Evolutionary conservation across 2,329 filamentous ascomycete genomes (phyloP).

Genomic region (Camptophora hylomeconis): DNA sequence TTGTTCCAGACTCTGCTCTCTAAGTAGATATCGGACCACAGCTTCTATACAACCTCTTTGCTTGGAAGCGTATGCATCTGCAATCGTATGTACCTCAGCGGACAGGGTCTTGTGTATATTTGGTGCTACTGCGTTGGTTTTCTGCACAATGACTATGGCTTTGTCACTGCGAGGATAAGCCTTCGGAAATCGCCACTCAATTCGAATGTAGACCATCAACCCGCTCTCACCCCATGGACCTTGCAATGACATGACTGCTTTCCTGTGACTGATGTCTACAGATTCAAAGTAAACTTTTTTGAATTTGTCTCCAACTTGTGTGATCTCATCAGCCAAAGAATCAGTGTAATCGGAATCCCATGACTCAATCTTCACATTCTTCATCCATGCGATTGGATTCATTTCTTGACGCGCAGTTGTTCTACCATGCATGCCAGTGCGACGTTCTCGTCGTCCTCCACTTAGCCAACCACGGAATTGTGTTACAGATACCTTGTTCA

Average conservation of each 20-base stretch:
- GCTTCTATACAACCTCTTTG: conserved; percentile 47
- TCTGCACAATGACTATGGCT: conserved; percentile 42
- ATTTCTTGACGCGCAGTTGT: conserved; percentile 35
- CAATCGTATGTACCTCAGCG: conserved; percentile 41
- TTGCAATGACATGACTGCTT: conserved; percentile 43
- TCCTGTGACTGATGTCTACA: conserved; percentile 41
- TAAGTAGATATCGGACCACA: conserved; percentile 46
- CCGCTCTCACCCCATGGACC: conserved; percentile 44
- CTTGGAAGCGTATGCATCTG: conserved; percentile 39
- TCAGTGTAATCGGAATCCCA: conserved; percentile 36
- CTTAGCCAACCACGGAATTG: conserved; percentile 28
- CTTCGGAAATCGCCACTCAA: conserved; percentile 44
- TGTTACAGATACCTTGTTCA: conserved; percentile 40
- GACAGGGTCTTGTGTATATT: conserved; percentile 36
- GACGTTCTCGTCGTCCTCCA: conserved; percentile 34
- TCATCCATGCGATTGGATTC: conserved; percentile 52
- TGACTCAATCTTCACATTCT: conserved; percentile 46
- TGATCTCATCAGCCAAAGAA: conserved; percentile 47
- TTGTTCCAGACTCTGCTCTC: conserved; percentile 46
- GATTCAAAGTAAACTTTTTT: conserved; percentile 47
- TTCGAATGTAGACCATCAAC: conserved; percentile 40
- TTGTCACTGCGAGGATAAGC: conserved; percentile 41
- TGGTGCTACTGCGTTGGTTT: conserved; percentile 42
- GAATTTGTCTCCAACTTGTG: conserved; percentile 47
- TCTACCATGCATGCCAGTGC: conserved; percentile 35